Evolutionary conservation across 495 filamentous ascomycete genomes (phyloP).

Genomic region (Amorphotheca resinae): DNA sequence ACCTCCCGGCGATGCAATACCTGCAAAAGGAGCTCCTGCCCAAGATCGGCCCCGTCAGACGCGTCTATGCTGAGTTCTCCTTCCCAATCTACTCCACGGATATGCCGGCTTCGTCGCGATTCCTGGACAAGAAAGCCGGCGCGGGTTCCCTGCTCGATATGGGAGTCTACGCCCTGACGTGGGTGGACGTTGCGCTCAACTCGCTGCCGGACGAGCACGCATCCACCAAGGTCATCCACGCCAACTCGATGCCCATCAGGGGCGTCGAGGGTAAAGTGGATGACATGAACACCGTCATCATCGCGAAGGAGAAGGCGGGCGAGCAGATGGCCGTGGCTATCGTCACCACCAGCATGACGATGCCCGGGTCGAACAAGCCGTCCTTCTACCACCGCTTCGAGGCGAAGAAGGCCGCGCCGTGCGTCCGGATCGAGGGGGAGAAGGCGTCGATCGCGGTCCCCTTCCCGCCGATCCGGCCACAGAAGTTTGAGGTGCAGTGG

Average conservation of each 20-base stretch:
- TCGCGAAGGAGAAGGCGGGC: neutral
- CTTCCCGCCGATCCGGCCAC: neutral
- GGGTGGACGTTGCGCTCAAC: neutral
- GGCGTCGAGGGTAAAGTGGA: neutral
- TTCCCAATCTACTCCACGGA: neutral
- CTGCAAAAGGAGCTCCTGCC: neutral
- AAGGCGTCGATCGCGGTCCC: neutral
- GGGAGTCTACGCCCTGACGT: neutral
- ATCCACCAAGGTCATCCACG: neutral
- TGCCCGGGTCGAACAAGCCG: slow-evolving; percentile 5
- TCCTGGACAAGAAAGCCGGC: neutral
- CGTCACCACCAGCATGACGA: slow-evolving; percentile 11
- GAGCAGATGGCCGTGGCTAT: neutral
- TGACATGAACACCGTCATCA: neutral
- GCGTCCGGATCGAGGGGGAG: neutral
- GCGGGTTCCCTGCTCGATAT: neutral
- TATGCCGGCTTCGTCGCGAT: neutral
- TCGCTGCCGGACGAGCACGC: neutral
- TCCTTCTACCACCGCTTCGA: neutral
- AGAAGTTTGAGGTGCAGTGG: neutral
- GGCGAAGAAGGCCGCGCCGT: neutral
- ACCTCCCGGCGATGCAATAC: neutral
- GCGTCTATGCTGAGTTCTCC: neutral
- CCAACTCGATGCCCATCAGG: neutral
- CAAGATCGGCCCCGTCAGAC: neutral